phyloP scores from a whole-genome alignment of 2,329 filamentous ascomycete genomes.

The Fusarium sulawesiense region DNA sequence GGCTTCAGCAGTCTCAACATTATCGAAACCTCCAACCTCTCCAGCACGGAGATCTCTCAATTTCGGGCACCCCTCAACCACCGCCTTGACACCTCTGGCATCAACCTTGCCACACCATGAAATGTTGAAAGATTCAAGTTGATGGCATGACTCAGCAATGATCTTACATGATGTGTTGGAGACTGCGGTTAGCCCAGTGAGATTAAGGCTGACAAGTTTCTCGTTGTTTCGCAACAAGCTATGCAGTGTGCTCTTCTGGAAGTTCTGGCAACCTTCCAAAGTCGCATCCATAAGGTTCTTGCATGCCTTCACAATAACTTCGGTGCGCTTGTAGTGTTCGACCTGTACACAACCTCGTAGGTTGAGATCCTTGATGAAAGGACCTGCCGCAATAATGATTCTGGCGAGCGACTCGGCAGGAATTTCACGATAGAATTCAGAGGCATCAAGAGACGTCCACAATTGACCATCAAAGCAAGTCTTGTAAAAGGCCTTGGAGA shows the following conservation, averaged over 20 bases:
- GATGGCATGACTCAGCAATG: constrained; percentile 82
- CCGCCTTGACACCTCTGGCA: constrained; percentile 76
- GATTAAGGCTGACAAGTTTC: constrained; percentile 83
- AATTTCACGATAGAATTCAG: constrained; percentile 88
- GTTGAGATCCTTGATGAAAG: constrained; percentile 91
- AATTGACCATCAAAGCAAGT: constrained; percentile 95
- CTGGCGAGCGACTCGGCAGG: constrained; percentile 84
- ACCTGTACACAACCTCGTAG: constrained; percentile 91
- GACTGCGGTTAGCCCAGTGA: constrained; percentile 82
- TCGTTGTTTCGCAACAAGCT: constrained; percentile 80
- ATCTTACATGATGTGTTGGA: constrained; percentile 89
- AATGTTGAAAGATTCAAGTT: constrained; percentile 86
- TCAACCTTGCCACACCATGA: constrained; percentile 94
- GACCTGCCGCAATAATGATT: constrained; percentile 85
- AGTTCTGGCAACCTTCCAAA: constrained; percentile 88
- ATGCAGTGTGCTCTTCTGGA: constrained; percentile 81
- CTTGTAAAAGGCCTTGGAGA: constrained; percentile 81
- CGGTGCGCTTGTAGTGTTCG: constrained; percentile 80
- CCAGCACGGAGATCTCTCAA: constrained; percentile 84
- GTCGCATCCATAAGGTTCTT: constrained; percentile 88
- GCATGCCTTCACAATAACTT: constrained; percentile 84
- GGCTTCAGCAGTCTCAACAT: constrained; percentile 75
- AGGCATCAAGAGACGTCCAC: constrained; percentile 86
- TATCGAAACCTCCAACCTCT: constrained; percentile 83
- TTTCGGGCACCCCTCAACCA: constrained; percentile 78